Evolutionary conservation across 208 protist species (phyloP), one percentile per base, ranked within the genome.

Genomic region (Trypanosoma caninum): DNA sequence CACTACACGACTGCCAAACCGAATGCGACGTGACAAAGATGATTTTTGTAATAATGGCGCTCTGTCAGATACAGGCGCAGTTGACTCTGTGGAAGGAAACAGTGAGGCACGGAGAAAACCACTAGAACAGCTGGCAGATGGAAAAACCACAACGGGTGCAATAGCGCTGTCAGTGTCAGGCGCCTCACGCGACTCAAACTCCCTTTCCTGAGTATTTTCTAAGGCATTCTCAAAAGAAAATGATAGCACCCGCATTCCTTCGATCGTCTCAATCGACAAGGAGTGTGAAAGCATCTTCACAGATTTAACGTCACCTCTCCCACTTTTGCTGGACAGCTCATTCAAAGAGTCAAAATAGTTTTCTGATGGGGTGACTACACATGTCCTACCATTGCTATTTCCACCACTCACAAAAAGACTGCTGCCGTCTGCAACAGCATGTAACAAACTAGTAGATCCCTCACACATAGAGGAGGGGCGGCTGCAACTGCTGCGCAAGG

Each of bases 1-100:
- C n/a, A 61, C 63, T 23, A 69, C 25, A 22, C 56, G 38, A 38
- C 54, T 69, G 1, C 53, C 63, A 61, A 69, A 69, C 3, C 56
- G 54, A 54, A 69, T 60, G 4, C 63, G 47, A 22, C 54, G 51
- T 9, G 62, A 31, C 13, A 27, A n/a, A 23, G 2, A 20, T 11
- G 1, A 16, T 30, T 9, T 10, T 54, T 13, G 14, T 28, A 28
- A 20, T 9, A 34, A 40, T n/a, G 2, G 9, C 30, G 25, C 7
- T 16, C 30, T 13, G 13, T 27, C 2, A 54, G 48, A 6, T 34
- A 3, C 13, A 54, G 14, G 34, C 40, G 35, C 28, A 10, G 0
- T n/a, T 23, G 31, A 33, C n/a, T 44, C 53, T 16, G 18, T 2
- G 6, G 47, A 63, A 30, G 42, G 11, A 31, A 37, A 23, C 22